These are phyloP conservation scores for Golubevia sp. DNA, from an alignment of 1,284 basidiomycete genomes.

Conservation along the genomic window DNA sequence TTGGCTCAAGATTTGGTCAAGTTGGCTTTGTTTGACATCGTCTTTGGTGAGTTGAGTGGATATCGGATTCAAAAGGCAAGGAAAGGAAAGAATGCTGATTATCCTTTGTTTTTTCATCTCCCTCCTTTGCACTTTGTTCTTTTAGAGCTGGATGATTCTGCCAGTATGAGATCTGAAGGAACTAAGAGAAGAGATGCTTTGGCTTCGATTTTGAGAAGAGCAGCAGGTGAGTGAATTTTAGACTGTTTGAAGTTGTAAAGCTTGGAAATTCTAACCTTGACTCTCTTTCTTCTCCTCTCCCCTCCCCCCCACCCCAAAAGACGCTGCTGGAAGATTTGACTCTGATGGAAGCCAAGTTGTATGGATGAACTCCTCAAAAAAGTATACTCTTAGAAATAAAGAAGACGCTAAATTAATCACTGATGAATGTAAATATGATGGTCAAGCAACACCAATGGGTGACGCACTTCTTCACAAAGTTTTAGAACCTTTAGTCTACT, in stretches of 20 bases:
- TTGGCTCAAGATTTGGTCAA: conserved; percentile 46
- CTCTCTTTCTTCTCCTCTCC: no score
- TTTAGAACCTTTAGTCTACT: conserved; percentile 23
- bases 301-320: no score
- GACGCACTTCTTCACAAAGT: conserved; percentile 26
- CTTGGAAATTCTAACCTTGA: no score
- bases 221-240: no score
- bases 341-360: conserved; percentile 40
- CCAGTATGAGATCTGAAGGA: conserved; percentile 30
- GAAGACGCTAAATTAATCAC: conserved; percentile 27
- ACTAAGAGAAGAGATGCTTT: conserved; percentile 22
- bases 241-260: no score
- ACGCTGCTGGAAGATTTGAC: conserved; percentile 39
- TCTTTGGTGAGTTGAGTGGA: conserved; percentile 15
- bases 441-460: conserved; percentile 39
- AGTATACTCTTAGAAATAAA: conserved; percentile 17
- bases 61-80: no score
- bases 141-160: conserved; percentile 35
- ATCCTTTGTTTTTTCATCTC: no score
- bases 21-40: conserved; percentile 44
- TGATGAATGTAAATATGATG: conserved; percentile 24
- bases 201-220: conserved; percentile 26
- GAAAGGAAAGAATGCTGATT: no score
- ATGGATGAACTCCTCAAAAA: conserved; percentile 30
- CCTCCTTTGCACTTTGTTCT: no score